A percentile compares a stretch with the other conserved stretches of the same genome.
These are phyloP conservation scores for Penicillium salamii DNA, from an alignment of 495 filamentous ascomycete species.

Conservation along the genomic window DNA sequence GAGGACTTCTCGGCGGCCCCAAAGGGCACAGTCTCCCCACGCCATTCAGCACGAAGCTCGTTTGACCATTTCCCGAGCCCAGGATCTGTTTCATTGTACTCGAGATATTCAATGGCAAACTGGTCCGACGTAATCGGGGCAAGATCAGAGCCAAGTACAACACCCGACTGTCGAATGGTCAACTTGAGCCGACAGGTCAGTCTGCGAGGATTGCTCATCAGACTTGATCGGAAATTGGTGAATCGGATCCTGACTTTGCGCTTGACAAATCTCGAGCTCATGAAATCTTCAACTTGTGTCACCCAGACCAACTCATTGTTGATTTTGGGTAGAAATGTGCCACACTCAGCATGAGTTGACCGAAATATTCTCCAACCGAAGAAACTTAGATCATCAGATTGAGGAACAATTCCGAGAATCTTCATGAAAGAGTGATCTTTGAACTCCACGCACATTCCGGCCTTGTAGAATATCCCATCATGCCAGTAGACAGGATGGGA, in stretches of 20 bases:
- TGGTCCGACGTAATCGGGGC: conserved; percentile 5
- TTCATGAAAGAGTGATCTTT: conserved; percentile 13
- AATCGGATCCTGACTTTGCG: conserved; percentile 25
- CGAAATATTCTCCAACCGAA: conserved; percentile 5
- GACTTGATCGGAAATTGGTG: conserved; percentile 32
- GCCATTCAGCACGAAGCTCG: conserved; percentile 29
- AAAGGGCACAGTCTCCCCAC: conserved; percentile 26
- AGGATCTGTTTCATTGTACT: conserved; percentile 23
- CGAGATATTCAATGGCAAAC: conserved; percentile 28
- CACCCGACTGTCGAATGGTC: conserved; percentile 2
- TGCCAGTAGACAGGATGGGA: too few species aligned
- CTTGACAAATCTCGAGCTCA: conserved; percentile 21
- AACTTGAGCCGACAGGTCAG: conserved; percentile 33
- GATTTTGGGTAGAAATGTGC: conserved; percentile 4
- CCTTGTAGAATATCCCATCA: background rate
- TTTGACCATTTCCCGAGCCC: conserved; percentile 2
- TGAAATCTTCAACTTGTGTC: background rate
- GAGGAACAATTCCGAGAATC: conserved; percentile 2
- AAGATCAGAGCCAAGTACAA: background rate
- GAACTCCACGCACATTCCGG: conserved; percentile 15
- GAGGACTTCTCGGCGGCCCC: conserved; percentile 11
- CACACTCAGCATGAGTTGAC: background rate
- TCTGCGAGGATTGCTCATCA: too few species aligned
- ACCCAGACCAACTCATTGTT: conserved; percentile 11
- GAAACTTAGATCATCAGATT: background rate